A percentile compares a stretch with the other conserved stretches of the same genome.
Conservation (phyloP, 768 basidiomycete genomes). For the Lactarius hatsudake region DNA sequence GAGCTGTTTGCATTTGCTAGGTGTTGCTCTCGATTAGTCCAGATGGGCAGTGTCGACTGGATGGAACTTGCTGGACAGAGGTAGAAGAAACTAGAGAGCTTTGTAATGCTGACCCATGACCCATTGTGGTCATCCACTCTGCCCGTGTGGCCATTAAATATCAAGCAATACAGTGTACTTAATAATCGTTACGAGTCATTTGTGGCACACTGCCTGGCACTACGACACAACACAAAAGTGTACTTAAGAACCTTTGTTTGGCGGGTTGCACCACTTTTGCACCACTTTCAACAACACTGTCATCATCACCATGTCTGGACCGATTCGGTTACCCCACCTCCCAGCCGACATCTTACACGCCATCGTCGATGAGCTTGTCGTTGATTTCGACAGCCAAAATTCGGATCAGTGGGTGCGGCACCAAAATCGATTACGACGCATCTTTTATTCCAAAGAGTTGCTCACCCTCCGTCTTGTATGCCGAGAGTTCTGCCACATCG, state of each 20-base stretch:
- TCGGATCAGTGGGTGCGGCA: neutral
- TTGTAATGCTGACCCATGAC: no score
- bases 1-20: slow-evolving; percentile 97
- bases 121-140: no score
- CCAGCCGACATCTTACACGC: slow-evolving; percentile 14
- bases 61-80: slow-evolving; percentile 43
- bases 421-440: neutral
- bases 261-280: neutral
- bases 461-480: slow-evolving; percentile 14
- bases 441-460: slow-evolving; percentile 2
- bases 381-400: slow-evolving; percentile 7
- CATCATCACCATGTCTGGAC: slow-evolving; percentile 1
- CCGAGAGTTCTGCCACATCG: slow-evolving; percentile 11
- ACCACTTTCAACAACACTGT: neutral
- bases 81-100: neutral
- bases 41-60: slow-evolving; percentile 93
- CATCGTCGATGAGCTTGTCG: slow-evolving; percentile 9
- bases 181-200: no score
- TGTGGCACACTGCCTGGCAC: no score
- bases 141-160: no score
- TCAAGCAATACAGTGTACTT: no score
- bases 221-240: neutral
- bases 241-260: neutral
- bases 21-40: slow-evolving; percentile 81
- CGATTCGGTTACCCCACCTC: neutral